Conservation (phyloP, 1,284 basidiomycete genomes). For the Neolentinus lepideus region DNA sequence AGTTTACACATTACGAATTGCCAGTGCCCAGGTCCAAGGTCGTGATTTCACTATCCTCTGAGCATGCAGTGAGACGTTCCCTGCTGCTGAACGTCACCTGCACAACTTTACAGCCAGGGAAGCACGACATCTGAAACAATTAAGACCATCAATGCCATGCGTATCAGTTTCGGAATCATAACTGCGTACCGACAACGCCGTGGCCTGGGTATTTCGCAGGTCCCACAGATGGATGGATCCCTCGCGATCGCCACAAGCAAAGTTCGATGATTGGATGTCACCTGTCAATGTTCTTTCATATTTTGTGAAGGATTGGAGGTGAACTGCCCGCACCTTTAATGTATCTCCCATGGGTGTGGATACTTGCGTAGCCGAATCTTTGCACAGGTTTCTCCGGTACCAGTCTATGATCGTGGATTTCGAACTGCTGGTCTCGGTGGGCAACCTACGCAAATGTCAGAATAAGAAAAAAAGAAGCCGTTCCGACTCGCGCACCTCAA, state of each 20-base stretch:
- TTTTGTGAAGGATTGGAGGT: not conserved
- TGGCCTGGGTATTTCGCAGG: slow-evolving; percentile 28
- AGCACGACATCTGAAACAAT: slow-evolving; percentile 22
- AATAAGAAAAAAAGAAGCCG: not conserved
- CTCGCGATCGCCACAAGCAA: slow-evolving; percentile 36
- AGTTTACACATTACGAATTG: not conserved
- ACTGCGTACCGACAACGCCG: slow-evolving; percentile 21
- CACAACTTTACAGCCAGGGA: slow-evolving; percentile 27
- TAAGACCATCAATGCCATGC: not conserved
- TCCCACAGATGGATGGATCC: slow-evolving; percentile 43
- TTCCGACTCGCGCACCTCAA: slow-evolving; percentile 29
- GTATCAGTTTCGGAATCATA: not conserved
- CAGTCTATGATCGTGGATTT: slow-evolving; percentile 38
- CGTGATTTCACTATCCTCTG: not conserved
- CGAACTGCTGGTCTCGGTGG: slow-evolving; percentile 45
- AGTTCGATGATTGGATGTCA: slow-evolving; percentile 23
- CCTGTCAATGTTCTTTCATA: slow-evolving; percentile 14
- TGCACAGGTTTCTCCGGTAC: slow-evolving; percentile 27
- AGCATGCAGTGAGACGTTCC: not conserved
- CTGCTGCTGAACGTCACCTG: slow-evolving; percentile 25
- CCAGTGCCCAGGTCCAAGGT: not conserved
- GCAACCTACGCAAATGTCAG: slow-evolving; percentile 26
- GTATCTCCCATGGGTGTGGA: slow-evolving; percentile 33
- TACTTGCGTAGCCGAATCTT: slow-evolving; percentile 35
- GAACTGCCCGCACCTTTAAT: slow-evolving; percentile 29